Conservation (phyloP, 345 rosid species). For the Melaleuca alternifolia region DNA sequence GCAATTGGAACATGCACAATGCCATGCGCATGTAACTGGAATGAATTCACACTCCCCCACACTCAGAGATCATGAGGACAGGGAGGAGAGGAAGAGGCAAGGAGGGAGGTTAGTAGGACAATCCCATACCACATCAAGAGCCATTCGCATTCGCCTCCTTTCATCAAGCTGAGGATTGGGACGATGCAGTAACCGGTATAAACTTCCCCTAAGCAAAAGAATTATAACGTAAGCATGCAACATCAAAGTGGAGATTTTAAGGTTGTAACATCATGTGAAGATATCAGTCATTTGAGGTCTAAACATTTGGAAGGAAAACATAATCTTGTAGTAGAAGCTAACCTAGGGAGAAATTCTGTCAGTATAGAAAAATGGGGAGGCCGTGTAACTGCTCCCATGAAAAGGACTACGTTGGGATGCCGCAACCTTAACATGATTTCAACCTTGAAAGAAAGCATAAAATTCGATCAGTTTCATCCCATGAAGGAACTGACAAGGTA, state of each 20-base stretch:
- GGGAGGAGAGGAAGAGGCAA: background rate
- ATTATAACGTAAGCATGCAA: background rate
- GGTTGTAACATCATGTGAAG: background rate
- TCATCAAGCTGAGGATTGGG: constrained; percentile 68
- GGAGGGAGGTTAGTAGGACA: background rate
- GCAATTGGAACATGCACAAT: background rate
- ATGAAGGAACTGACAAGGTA: background rate
- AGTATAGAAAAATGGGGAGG: constrained; percentile 86
- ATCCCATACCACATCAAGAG: constrained; percentile 80
- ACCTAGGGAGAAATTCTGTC: constrained; percentile 99
- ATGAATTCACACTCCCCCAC: background rate
- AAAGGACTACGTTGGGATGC: constrained; percentile 97
- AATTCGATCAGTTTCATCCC: background rate
- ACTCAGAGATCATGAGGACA: background rate
- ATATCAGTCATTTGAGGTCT: background rate
- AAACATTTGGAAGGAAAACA: background rate
- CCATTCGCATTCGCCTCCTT: constrained; percentile 90
- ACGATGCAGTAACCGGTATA: constrained; percentile 81
- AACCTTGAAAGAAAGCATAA: constrained; percentile 29
- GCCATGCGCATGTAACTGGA: background rate
- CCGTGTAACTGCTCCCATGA: constrained; percentile 98
- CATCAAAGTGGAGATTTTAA: background rate
- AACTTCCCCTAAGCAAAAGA: constrained; percentile 70
- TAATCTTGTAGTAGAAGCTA: background rate
- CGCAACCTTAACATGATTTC: constrained; percentile 92